Base-by-base conservation (phyloP, 192 early-diverging fungal genomes). In the Podila minutissima region DNA sequence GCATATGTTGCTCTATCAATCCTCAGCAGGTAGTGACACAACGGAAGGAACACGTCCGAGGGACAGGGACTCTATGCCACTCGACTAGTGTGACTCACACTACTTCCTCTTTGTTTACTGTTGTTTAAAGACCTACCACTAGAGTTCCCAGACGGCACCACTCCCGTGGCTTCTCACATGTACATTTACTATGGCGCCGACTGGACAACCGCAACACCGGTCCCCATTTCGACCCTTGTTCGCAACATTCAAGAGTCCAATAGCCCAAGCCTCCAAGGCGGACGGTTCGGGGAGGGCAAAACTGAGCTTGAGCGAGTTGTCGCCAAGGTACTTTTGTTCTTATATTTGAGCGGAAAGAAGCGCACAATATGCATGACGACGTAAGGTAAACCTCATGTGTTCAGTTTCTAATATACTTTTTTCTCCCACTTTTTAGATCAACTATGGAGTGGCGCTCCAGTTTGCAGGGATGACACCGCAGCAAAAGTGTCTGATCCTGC, bases 121-220 rank as follows among this genome's bases (percentile, higher is more conserved):
- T 51, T 26, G 46, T 31, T 63, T 0, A 19, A 53, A 87, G 92
- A 93, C 38, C 82, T 93, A 9, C 92, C 92, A 17, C 82, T 93
- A 19, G 89, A 91, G 61, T 90, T 93, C 37, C 91, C 92, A 10
- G 92, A 94, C 74, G 92, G 91, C 8, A 92, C 90, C 28, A 93
- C 93, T 3, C 92, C 93, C 2, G 88, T 93, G 24, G 82, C 89
- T 9, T 86, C 83, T 12, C 86, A 89, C 32, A 72, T 93, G 53
- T 91, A 90, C 59, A 75, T 93, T 13, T 93, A 76, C 63, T 74
- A 85, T n/a, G 89, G 89, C 19, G 74, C 86, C 15, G 76, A 84
- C 49, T 92, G 89, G 87, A 82, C 72, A 37, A 33, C 67, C n/a
- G 84, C 89, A 17, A 63, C 70, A 5, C 68, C 82, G 0, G 86